A percentile compares a stretch with the other conserved stretches of the same genome.
Conservation (phyloP, 2,329 filamentous ascomycete genomes). For the Pseudogymnoascus pannorum region DNA sequence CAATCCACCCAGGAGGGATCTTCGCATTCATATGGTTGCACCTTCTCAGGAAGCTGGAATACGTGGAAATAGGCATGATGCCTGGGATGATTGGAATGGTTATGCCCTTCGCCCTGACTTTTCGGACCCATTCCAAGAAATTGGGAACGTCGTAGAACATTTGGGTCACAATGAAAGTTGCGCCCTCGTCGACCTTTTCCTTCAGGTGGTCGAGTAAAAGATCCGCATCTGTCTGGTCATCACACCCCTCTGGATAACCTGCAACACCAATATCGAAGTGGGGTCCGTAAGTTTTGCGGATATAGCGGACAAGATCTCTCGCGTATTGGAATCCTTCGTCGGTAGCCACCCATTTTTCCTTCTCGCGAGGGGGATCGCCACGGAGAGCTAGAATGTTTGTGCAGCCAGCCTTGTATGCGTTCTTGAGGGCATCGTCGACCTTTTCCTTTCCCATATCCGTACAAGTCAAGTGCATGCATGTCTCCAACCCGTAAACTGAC, state of each 20-base stretch:
- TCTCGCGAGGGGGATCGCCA: slow-evolving; percentile 87
- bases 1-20: slow-evolving; percentile 74
- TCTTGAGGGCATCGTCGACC: slow-evolving; percentile 79
- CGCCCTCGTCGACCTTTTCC: slow-evolving; percentile 92
- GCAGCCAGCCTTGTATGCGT: slow-evolving; percentile 90
- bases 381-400: slow-evolving; percentile 93
- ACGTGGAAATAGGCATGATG: slow-evolving; percentile 92
- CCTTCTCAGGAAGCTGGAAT: slow-evolving; percentile 83
- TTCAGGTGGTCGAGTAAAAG: slow-evolving; percentile 84
- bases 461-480: slow-evolving; percentile 98
- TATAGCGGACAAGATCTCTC: slow-evolving; percentile 73
- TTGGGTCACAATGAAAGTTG: slow-evolving; percentile 90
- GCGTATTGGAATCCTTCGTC: slow-evolving; percentile 88
- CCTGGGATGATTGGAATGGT: slow-evolving; percentile 75
- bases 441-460: slow-evolving; percentile 95
- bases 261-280: slow-evolving; percentile 98
- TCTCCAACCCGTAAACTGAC: slow-evolving; percentile 90
- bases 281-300: slow-evolving; percentile 69
- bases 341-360: slow-evolving; percentile 86
- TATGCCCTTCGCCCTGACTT: slow-evolving; percentile 79
- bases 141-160: slow-evolving; percentile 99
- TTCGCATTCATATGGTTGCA: slow-evolving; percentile 86
- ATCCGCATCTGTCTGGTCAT: slow-evolving; percentile 85
- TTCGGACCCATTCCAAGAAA: slow-evolving; percentile 84
- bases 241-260: slow-evolving; percentile 90